phyloP scores from a whole-genome alignment of 345 rosid genomes.

The Luvunga scandens region DNA sequence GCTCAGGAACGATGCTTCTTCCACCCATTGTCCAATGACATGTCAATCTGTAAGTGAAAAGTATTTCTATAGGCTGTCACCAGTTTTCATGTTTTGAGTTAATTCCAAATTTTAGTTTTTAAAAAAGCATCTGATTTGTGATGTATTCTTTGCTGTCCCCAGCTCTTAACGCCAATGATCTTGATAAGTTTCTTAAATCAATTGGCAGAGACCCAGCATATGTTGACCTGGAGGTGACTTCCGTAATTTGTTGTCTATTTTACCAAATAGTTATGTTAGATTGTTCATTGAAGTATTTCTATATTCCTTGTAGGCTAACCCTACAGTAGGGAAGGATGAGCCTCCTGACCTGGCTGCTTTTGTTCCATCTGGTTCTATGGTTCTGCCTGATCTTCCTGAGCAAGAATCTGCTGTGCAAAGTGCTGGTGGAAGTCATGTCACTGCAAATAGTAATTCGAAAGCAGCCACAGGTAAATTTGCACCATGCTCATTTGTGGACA shows the following conservation, averaged over 20 bases:
- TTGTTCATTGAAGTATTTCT: neutral
- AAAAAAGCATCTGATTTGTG: slow-evolving; percentile 5
- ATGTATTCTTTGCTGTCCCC: slow-evolving; percentile 13
- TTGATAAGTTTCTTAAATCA: slow-evolving; percentile 78
- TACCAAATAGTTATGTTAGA: neutral
- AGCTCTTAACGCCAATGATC: slow-evolving; percentile 61
- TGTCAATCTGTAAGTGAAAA: slow-evolving; percentile 63
- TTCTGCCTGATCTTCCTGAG: slow-evolving; percentile 49
- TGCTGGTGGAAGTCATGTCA: slow-evolving; percentile 26
- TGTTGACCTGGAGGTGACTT: slow-evolving; percentile 72
- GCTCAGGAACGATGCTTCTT: slow-evolving; percentile 65
- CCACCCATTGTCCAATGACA: slow-evolving; percentile 84
- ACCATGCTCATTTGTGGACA: neutral
- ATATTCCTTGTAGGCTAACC: slow-evolving; percentile 60
- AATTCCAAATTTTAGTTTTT: slow-evolving; percentile 3
- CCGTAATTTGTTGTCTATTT: slow-evolving; percentile 2
- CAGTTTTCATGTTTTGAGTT: neutral
- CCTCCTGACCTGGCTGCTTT: slow-evolving; percentile 85
- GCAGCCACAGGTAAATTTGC: slow-evolving; percentile 41
- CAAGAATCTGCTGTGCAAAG: slow-evolving; percentile 31
- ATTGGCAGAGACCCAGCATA: slow-evolving; percentile 61
- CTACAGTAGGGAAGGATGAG: slow-evolving; percentile 83
- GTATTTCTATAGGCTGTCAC: neutral
- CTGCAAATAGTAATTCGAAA: slow-evolving; percentile 37
- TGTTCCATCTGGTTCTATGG: slow-evolving; percentile 61